Conservation (phyloP, 2,329 filamentous ascomycete species). For the Fusarium sambucinum region DNA sequence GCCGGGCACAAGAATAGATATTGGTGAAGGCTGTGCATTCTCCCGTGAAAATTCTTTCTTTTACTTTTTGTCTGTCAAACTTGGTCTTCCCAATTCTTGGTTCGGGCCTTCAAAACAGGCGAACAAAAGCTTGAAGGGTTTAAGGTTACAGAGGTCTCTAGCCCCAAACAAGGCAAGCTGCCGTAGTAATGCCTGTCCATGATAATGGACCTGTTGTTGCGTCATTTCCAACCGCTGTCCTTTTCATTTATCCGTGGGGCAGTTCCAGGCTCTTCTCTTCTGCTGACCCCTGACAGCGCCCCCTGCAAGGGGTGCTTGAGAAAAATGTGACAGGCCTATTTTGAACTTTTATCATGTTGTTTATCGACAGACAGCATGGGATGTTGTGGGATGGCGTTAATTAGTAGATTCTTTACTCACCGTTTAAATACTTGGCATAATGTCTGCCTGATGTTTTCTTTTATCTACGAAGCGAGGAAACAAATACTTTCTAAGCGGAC, state of each 20-base stretch:
- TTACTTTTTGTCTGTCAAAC: background rate
- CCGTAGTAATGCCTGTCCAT: slow-evolving; percentile 13
- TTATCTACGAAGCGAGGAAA: background rate
- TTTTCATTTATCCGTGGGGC: slow-evolving; percentile 3
- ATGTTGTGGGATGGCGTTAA: background rate
- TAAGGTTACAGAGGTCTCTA: slow-evolving; percentile 37
- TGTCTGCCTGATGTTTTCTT: background rate
- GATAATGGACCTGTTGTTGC: slow-evolving; percentile 15
- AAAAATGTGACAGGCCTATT: background rate
- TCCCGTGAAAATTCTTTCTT: no score
- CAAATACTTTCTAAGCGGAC: background rate
- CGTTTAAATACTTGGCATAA: background rate
- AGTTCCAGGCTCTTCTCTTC: background rate
- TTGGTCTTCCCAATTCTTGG: background rate
- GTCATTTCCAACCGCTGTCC: slow-evolving; percentile 19
- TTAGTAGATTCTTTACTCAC: background rate
- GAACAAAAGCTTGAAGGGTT: slow-evolving; percentile 30
- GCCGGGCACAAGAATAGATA: background rate
- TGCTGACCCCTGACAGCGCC: background rate
- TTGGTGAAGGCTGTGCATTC: fast-evolving
- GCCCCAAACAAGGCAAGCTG: slow-evolving; percentile 33
- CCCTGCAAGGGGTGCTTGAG: slow-evolving; percentile 1
- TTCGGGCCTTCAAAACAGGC: background rate
- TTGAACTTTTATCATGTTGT: slow-evolving; percentile 1
- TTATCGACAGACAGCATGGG: background rate